Base-by-base conservation (phyloP, 1,139 yeast genomes). In the Arxiozyma telluris region DNA sequence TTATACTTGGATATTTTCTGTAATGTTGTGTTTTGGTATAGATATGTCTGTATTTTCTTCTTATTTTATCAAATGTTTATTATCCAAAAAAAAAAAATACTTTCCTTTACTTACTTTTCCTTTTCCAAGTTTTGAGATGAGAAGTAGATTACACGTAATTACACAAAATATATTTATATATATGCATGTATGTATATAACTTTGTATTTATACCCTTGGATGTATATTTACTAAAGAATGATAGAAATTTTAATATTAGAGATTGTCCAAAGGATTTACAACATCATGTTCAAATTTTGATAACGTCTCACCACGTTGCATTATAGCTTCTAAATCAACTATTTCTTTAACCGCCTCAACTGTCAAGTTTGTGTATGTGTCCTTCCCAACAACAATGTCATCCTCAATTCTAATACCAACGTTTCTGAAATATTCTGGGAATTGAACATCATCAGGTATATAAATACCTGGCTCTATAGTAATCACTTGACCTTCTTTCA, bases 391-490 rank as follows among this genome's bases (percentile, higher is more conserved):
- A 0, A 87, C 93, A 39, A 87, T 77, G 67, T 93, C 93, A 71
- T 94, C 99, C 69, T 94, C 99, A 41, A 94, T 87, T 63, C 99
- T 81, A 27, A 94, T 85, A 1, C 98, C 99, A 56, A 94, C 85
- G 23, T 94, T 94, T 62, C 89, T 85, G 72, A 80, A 91, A 63
- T 82, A 82, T 59, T 79, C 77, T 44, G 98, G 98, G 78, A 84
- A 91, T 58, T 75, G 76, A 48, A 73, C 72, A 56, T 78, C 79
- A 59, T 77, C 74, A 0, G 98, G 98, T 47, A 94, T 80, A 67
- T 93, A 93, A 42, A 93, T 78, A 27, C 98, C 98, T 0, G 98
- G 98, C 67, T 93, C 98, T 39, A 93, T 82, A 1, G 98, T 93
- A 48, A 93, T 76, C 2, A 93, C 97, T 62, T 85, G 89, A 3